Conservation (phyloP, 2,329 filamentous ascomycete species). For the Arthroderma sp. region DNA sequence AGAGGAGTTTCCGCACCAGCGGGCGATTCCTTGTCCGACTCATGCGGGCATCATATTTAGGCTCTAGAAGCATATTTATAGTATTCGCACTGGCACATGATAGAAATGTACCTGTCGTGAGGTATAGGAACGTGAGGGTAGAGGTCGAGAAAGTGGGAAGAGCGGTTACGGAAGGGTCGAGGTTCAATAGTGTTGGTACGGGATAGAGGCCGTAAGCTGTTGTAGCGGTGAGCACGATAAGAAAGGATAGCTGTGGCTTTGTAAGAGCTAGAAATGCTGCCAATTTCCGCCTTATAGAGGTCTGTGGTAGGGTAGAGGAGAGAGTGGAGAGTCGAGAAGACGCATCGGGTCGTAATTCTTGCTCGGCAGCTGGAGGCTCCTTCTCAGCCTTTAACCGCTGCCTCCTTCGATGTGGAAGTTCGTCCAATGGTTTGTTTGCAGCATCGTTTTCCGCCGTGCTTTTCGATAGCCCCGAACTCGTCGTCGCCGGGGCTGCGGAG, state of each 20-base stretch:
- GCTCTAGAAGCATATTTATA: slow-evolving; percentile 95
- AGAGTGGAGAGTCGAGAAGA: slow-evolving; percentile 46
- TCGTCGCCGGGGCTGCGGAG: slow-evolving; percentile 7
- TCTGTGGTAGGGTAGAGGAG: slow-evolving; percentile 42
- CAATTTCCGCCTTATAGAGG: slow-evolving; percentile 51
- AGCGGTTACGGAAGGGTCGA: slow-evolving; percentile 54
- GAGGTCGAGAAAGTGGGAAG: slow-evolving; percentile 53
- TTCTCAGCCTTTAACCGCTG: slow-evolving; percentile 27
- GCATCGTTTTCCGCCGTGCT: not conserved
- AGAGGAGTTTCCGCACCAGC: slow-evolving; percentile 68
- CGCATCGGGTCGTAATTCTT: slow-evolving; percentile 43
- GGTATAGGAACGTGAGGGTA: slow-evolving; percentile 79
- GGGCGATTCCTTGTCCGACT: slow-evolving; percentile 82
- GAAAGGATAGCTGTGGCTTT: slow-evolving; percentile 86
- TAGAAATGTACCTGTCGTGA: slow-evolving; percentile 77
- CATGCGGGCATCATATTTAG: slow-evolving; percentile 82
- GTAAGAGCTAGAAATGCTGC: slow-evolving; percentile 79
- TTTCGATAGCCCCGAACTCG: not conserved
- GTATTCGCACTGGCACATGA: slow-evolving; percentile 87
- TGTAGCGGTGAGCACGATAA: slow-evolving; percentile 83
- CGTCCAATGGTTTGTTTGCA: slow-evolving; percentile 11
- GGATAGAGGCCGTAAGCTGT: slow-evolving; percentile 88
- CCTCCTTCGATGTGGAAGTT: slow-evolving; percentile 31
- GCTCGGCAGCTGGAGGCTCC: slow-evolving; percentile 16
- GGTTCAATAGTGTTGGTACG: slow-evolving; percentile 70